These are phyloP conservation scores for Neurospora sublineolata DNA, from an alignment of 495 filamentous ascomycete species.

Conservation along the genomic window DNA sequence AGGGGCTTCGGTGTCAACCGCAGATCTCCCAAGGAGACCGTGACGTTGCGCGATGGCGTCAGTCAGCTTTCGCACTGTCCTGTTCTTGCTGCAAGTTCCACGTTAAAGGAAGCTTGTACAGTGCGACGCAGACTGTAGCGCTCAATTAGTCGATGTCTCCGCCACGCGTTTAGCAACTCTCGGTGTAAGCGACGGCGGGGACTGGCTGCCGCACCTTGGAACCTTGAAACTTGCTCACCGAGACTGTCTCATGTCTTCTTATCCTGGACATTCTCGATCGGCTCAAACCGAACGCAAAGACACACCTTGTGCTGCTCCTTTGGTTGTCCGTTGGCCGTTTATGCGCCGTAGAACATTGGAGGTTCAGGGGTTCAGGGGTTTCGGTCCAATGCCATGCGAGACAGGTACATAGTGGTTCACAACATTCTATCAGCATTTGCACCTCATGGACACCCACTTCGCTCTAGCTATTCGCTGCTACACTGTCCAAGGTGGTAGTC, in stretches of 20 bases:
- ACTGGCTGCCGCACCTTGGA: neutral
- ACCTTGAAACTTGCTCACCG: slow-evolving; percentile 10
- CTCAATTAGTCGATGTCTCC: neutral
- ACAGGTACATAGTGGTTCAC: neutral
- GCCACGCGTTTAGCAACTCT: neutral
- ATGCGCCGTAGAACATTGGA: neutral
- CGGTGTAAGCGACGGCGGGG: neutral
- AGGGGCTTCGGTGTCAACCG: neutral
- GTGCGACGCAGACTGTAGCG: neutral
- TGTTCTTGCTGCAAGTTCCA: neutral
- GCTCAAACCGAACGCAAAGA: neutral
- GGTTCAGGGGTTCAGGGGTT: neutral
- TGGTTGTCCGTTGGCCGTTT: neutral
- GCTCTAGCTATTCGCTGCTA: neutral
- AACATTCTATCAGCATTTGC: neutral
- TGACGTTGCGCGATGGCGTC: neutral
- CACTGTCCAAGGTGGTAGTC: neutral
- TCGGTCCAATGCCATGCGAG: neutral
- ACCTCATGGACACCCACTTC: neutral
- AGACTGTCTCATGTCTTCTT: neutral
- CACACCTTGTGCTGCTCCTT: neutral
- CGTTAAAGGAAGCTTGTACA: neutral
- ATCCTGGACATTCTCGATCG: neutral
- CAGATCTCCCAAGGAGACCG: neutral
- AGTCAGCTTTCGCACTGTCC: neutral